Percentiles rank a stretch among this genome's conserved stretches.
phyloP scores from a whole-genome alignment of 768 basidiomycete species.

The Psilocybe cubensis region DNA sequence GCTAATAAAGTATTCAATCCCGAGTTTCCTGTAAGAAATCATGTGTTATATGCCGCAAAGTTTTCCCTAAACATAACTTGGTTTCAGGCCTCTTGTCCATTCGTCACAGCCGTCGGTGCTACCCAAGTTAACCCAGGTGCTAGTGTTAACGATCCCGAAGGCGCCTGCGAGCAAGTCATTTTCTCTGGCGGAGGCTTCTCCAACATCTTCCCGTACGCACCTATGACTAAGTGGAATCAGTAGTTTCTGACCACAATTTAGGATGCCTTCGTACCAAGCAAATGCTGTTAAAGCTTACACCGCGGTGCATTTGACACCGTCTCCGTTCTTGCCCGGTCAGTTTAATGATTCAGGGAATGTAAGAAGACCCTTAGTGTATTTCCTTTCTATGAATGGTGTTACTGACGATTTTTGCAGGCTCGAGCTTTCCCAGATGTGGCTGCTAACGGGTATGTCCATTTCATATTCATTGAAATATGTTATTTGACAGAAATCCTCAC shows the following conservation, averaged over 20 bases:
- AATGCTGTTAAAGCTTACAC: constrained; percentile 43
- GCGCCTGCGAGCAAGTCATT: constrained; percentile 49
- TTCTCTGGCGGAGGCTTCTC: constrained; percentile 58
- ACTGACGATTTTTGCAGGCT: constrained; percentile 29
- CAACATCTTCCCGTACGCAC: constrained; percentile 39
- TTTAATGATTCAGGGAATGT: constrained; percentile 51
- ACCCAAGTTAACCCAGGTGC: constrained; percentile 51
- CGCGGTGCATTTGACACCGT: constrained; percentile 31
- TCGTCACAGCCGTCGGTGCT: constrained; percentile 53
- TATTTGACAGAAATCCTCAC: background rate
- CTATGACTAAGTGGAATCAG: background rate
- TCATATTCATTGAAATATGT: background rate
- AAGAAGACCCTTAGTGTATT: background rate
- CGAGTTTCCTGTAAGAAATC: constrained; percentile 24
- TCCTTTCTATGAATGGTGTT: background rate
- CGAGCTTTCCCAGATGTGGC: constrained; percentile 54
- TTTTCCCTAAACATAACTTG: background rate
- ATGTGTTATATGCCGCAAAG: background rate
- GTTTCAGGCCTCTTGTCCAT: constrained; percentile 46
- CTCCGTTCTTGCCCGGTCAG: constrained; percentile 40
- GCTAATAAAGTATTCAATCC: constrained; percentile 27
- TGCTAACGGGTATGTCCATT: constrained; percentile 43
- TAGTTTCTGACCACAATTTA: constrained; percentile 6
- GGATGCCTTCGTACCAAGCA: constrained; percentile 50
- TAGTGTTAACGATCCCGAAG: constrained; percentile 46